These are phyloP conservation scores for Cryptococcus deneoformans DNA, from an alignment of 1,284 basidiomycete species.

Conservation along the genomic window DNA sequence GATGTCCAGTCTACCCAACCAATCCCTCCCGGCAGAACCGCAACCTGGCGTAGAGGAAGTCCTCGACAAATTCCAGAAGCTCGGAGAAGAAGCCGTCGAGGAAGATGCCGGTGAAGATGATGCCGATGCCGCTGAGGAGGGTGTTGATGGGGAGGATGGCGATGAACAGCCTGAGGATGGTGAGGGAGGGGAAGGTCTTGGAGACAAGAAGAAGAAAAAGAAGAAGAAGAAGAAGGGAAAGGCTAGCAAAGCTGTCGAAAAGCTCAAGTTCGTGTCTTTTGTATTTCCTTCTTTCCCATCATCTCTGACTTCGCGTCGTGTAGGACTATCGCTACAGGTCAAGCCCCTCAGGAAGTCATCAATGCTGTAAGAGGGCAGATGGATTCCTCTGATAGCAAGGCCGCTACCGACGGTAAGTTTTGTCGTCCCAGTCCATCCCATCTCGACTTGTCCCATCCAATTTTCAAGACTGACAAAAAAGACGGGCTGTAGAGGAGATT, in stretches of 20 bases:
- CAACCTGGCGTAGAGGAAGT: constrained; percentile 23
- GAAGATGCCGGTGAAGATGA: constrained; percentile 26
- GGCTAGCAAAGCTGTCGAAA: constrained; percentile 44
- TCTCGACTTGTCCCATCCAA: background rate
- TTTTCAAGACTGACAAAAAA: background rate
- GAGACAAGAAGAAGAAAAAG: constrained; percentile 37
- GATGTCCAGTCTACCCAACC: background rate
- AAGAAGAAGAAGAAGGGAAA: constrained; percentile 49
- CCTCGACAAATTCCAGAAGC: constrained; percentile 33
- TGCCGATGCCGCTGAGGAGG: constrained; percentile 25
- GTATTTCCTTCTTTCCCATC: background rate
- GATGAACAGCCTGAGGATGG: constrained; percentile 14
- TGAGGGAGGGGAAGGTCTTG: constrained; percentile 19
- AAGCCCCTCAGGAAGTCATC: constrained; percentile 43
- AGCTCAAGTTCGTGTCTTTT: constrained; percentile 35
- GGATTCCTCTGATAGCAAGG: constrained; percentile 26
- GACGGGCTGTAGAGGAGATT: constrained; percentile 36
- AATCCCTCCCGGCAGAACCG: background rate
- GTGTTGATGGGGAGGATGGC: constrained; percentile 19
- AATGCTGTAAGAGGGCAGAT: constrained; percentile 41
- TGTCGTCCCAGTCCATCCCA: background rate
- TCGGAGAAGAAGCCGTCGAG: constrained; percentile 23
- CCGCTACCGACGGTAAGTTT: constrained; percentile 31
- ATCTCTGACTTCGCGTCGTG: background rate
- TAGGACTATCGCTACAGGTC: constrained; percentile 32